phyloP scores from a whole-genome alignment of 1,284 basidiomycete genomes.

The Ganoderma sinense region DNA sequence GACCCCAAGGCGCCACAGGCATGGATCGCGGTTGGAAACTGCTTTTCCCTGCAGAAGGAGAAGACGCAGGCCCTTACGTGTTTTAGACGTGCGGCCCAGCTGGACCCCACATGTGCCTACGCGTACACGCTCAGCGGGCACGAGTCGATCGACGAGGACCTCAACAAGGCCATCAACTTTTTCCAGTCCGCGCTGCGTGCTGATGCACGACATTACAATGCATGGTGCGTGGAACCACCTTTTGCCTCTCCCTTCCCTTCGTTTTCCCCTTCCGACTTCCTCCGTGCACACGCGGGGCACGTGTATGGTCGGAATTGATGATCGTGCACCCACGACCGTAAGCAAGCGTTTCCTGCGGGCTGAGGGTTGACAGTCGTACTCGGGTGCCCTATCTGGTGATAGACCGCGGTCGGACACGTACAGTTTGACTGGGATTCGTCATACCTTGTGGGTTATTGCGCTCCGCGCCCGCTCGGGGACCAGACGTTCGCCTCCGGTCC shows the following conservation, averaged over 20 bases:
- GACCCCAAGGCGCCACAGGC: conserved; percentile 84
- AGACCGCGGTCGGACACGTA: neutral
- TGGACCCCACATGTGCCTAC: conserved; percentile 88
- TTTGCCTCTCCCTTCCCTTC: conserved; percentile 7
- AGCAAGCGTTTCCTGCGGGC: neutral
- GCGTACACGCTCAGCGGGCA: conserved; percentile 95
- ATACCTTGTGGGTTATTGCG: neutral
- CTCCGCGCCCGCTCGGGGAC: neutral
- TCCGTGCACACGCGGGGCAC: conserved; percentile 8
- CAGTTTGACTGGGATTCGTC: neutral
- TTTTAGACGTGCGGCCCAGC: conserved; percentile 87
- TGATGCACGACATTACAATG: conserved; percentile 93
- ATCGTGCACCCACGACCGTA: neutral
- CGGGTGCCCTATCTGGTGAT: neutral
- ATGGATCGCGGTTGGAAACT: conserved; percentile 95
- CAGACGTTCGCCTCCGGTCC: neutral
- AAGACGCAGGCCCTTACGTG: conserved; percentile 90
- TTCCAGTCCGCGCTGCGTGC: conserved; percentile 90
- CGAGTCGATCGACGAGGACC: conserved; percentile 93
- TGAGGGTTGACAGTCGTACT: neutral
- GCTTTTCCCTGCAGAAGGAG: conserved; percentile 92
- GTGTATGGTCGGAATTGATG: conserved; percentile 8
- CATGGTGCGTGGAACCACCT: conserved; percentile 71
- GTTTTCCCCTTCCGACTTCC: neutral
- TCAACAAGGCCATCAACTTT: conserved; percentile 87